Conservation (phyloP, 257 asterid genomes). For the Ballota nigra region DNA sequence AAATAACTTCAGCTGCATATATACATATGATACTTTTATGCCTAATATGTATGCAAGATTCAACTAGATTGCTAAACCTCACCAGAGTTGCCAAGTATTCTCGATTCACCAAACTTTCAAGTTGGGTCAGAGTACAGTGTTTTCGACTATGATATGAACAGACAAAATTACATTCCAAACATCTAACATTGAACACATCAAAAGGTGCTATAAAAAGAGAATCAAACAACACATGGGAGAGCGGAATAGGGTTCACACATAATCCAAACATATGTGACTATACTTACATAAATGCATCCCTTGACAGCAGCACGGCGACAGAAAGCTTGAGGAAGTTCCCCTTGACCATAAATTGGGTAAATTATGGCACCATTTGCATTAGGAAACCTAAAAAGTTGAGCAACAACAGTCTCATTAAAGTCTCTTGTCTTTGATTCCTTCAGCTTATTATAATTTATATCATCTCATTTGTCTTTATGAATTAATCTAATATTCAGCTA, state of each 20-base stretch:
- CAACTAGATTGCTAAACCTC: not conserved
- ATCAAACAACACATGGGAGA: not conserved
- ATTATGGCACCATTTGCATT: slow-evolving; percentile 89
- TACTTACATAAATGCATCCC: slow-evolving; percentile 83
- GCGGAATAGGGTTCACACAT: not conserved
- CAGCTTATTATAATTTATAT: slow-evolving; percentile 12
- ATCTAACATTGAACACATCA: not conserved
- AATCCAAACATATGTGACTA: slow-evolving; percentile 10
- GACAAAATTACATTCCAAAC: not conserved
- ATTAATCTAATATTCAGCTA: slow-evolving; percentile 8
- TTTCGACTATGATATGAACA: not conserved
- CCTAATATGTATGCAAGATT: not conserved
- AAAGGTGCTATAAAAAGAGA: not conserved
- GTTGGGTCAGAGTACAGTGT: not conserved
- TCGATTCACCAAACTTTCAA: not conserved
- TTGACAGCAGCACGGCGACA: slow-evolving; percentile 99
- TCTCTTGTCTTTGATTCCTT: slow-evolving; percentile 3
- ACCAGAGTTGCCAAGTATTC: not conserved
- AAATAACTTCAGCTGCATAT: not conserved
- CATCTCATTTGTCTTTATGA: not conserved
- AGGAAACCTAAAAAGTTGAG: slow-evolving; percentile 60
- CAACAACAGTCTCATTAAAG: slow-evolving; percentile 16
- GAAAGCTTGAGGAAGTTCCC: slow-evolving; percentile 93
- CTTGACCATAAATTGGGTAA: slow-evolving; percentile 91
- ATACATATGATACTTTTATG: not conserved